Evolutionary conservation across 345 rosid genomes (phyloP), one percentile per base, ranked within the genome.

Genomic region (Eucalyptus dawsonii): DNA sequence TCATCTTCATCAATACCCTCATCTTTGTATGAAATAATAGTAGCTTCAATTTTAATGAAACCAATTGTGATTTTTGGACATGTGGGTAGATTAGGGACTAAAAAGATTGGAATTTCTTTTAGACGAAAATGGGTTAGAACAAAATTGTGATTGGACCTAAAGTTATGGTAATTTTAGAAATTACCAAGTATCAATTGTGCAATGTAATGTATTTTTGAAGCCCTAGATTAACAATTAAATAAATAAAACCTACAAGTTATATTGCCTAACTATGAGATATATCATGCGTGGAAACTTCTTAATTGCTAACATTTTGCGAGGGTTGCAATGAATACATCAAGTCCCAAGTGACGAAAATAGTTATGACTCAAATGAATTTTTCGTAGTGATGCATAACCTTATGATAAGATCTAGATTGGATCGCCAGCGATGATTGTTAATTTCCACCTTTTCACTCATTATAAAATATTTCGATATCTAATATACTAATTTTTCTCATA

Each of bases 341-440:
- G 42, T 69, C 12, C 0, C 7, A 1, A 8, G 80, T 69, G 22
- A 3, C 9, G 7, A 3, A 34, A 34, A 21, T 31, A 69, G 4
- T 69, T 17, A 69, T 17, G 6, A 17, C 24, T 31, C 24, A 17
- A 34, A 34, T 3, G 13, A 69, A 69, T 10, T 17, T 69, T 69
- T 34, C 1, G 1, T 69, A 8, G 13, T 10, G 4, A 2, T 37
- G 24, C 12, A 9, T 3, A 31, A 34, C 2, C 13, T 31, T 9
- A 16, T 9, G 4, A 14, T 34, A 69, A 17, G 34, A 69, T 1
- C 2, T 2, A 34, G 1, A 34, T 2, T 9, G 44, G 7, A 17
- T 34, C 4, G 1, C 4, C 7, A 34, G 0, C 0, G 7, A 17
- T 17, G 13, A 19, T 34, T 69, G 0, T 17, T 69, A 1, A 11